phyloP scores from a whole-genome alignment of 257 asterid genomes.

The Gentiana macrophylla region DNA sequence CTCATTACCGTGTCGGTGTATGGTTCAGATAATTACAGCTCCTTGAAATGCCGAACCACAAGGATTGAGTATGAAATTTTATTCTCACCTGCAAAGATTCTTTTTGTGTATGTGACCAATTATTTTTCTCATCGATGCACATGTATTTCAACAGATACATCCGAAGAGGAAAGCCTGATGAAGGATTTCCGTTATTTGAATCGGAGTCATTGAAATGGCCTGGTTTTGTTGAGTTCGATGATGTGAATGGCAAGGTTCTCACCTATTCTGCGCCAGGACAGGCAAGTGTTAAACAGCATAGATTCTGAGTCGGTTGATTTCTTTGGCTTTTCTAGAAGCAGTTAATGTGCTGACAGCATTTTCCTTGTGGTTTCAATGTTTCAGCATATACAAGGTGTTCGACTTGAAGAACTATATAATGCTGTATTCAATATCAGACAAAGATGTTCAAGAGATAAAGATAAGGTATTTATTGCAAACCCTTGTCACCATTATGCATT shows the following conservation, averaged over 20 bases:
- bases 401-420: conserved; percentile 64
- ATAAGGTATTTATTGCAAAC: conserved; percentile 25
- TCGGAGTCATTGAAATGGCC: conserved; percentile 99
- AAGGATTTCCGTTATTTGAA: conserved; percentile 91
- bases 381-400: conserved; percentile 74
- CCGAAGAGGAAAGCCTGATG: conserved; percentile 92
- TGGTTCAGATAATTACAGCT: conserved; percentile 92
- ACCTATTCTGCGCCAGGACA: conserved; percentile 95
- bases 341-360: conserved; percentile 11
- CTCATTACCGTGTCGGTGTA: conserved; percentile 97
- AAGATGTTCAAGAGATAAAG: conserved; percentile 68
- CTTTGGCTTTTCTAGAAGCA: not conserved
- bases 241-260: conserved; percentile 95
- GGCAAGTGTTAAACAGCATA: conserved; percentile 24
- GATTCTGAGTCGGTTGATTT: too few relatives aligned
- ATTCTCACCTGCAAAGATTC: conserved; percentile 7
- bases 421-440: conserved; percentile 86
- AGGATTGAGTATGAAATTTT: conserved; percentile 72
- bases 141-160: conserved; percentile 44
- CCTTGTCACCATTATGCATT: not conserved
- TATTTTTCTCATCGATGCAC: too few relatives aligned
- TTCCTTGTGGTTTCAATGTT: conserved; percentile 10
- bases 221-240: conserved; percentile 98
- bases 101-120: conserved; percentile 9
- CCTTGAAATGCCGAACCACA: conserved; percentile 93